These are phyloP conservation scores for Lactarius pseudohatsudake DNA, from an alignment of 768 basidiomycete species.

Conservation along the genomic window DNA sequence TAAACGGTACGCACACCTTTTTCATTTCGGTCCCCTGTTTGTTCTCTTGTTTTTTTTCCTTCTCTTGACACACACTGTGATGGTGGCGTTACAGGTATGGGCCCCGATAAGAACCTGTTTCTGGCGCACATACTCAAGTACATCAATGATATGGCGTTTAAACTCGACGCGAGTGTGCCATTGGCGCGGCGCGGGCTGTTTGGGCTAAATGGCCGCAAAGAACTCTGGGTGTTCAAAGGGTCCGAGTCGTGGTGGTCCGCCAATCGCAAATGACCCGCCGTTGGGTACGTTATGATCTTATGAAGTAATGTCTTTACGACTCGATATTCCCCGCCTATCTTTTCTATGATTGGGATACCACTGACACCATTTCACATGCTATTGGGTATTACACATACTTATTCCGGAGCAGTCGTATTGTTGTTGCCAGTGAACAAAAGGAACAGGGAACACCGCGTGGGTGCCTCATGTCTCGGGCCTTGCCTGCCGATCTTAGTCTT, in stretches of 20 bases:
- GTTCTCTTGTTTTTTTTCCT: not conserved
- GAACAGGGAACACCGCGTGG: not conserved
- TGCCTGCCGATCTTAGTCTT: not conserved
- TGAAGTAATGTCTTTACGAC: conserved; percentile 11
- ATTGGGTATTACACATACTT: not conserved
- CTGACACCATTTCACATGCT: not conserved
- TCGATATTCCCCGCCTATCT: not conserved
- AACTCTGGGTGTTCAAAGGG: conserved; percentile 66
- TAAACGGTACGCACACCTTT: conserved; percentile 18
- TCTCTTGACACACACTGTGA: not conserved
- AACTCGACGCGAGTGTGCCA: conserved; percentile 65
- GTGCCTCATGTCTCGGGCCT: not conserved
- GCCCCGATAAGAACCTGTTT: conserved; percentile 53
- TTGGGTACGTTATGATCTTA: conserved; percentile 16
- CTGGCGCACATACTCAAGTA: conserved; percentile 62
- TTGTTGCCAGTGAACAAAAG: not conserved
- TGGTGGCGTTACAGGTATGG: conserved; percentile 22
- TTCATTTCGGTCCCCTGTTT: not conserved
- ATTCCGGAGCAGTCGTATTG: not conserved
- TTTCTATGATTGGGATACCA: not conserved
- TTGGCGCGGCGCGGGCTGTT: conserved; percentile 46
- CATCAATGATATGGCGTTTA: conserved; percentile 55
- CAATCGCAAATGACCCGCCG: conserved; percentile 13
- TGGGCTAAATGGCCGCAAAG: conserved; percentile 46
- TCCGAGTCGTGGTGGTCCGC: conserved; percentile 28